Conservation (phyloP, 805 yeast species). For the Cyberlindnera meyerae region DNA sequence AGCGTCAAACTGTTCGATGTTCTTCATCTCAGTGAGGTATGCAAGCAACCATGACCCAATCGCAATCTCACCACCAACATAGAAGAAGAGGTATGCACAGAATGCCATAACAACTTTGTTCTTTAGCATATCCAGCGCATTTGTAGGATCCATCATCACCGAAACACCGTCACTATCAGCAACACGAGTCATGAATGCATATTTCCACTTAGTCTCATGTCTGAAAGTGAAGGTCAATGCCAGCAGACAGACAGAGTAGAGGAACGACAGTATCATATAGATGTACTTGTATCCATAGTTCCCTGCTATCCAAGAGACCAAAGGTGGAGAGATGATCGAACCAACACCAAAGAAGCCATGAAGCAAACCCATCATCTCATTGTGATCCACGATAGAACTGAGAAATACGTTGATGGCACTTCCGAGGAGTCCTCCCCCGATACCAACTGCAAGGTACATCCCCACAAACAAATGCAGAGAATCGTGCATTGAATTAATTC, state of each 20-base stretch:
- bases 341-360: conserved; percentile 75
- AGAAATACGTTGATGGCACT: conserved; percentile 49
- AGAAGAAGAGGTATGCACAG: conserved; percentile 51
- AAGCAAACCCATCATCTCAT: conserved; percentile 52
- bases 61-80: conserved; percentile 66
- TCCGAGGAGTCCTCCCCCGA: conserved; percentile 54
- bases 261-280: conserved; percentile 31
- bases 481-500: conserved; percentile 29
- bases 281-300: conserved; percentile 18
- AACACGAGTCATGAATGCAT: conserved; percentile 16
- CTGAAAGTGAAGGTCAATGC: conserved; percentile 39
- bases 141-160: not conserved
- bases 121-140: conserved; percentile 19
- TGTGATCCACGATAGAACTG: conserved; percentile 42
- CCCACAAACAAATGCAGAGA: conserved; percentile 38
- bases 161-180: not conserved
- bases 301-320: conserved; percentile 42
- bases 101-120: conserved; percentile 40
- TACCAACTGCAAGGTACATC: conserved; percentile 40
- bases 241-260: conserved; percentile 28
- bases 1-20: conserved; percentile 40
- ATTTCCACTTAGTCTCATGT: conserved; percentile 36
- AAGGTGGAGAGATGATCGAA: conserved; percentile 63
- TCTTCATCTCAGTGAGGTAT: conserved; percentile 49
- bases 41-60: conserved; percentile 71